These are phyloP conservation scores for Climacium dendroides DNA, from an alignment of 225 moss, liverwort and hornwort genomes.

Conservation along the genomic window DNA sequence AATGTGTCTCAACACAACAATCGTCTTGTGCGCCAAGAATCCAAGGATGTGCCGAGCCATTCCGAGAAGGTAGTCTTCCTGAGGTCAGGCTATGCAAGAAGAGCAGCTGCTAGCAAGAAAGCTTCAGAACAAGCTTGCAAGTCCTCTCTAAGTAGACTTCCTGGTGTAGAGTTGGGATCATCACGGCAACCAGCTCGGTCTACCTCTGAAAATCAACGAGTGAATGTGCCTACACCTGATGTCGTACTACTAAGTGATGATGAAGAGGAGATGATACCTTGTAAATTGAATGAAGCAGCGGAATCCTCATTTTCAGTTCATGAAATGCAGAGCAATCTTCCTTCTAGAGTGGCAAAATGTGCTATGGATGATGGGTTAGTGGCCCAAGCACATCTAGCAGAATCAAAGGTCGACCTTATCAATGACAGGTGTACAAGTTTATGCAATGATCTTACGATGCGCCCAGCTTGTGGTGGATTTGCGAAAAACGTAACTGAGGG, in stretches of 20 bases:
- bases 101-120: neutral
- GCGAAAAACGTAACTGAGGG: neutral
- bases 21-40: neutral
- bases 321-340: neutral
- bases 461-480: neutral
- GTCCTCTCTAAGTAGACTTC: neutral
- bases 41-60: neutral
- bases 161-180: neutral
- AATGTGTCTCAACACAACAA: neutral
- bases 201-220: neutral
- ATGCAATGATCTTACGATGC: neutral
- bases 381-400: neutral
- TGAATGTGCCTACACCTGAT: neutral
- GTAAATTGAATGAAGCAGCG: constrained; percentile 17
- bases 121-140: neutral
- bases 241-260: constrained; percentile 35
- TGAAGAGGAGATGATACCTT: constrained; percentile 15
- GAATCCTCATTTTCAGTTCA: constrained; percentile 3
- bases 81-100: constrained; percentile 14
- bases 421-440: neutral
- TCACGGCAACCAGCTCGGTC: neutral
- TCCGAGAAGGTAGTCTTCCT: neutral
- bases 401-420: neutral
- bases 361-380: neutral
- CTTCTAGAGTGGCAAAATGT: neutral